Conservation (phyloP, 1,284 basidiomycete species). For the Thecaphora thlaspeos region DNA sequence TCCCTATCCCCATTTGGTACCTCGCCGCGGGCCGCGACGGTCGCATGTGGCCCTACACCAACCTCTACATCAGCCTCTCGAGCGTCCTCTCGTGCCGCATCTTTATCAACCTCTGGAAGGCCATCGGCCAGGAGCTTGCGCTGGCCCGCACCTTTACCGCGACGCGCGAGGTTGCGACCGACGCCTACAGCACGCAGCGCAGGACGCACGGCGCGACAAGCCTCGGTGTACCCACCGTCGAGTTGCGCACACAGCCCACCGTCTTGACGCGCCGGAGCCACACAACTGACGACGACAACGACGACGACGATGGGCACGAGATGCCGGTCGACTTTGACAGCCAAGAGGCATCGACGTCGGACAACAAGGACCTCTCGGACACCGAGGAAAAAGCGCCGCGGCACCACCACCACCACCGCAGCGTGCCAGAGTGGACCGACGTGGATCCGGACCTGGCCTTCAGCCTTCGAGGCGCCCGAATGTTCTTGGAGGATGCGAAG, state of each 20-base stretch:
- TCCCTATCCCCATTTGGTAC: slow-evolving; percentile 35
- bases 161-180: slow-evolving; percentile 15
- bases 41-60: slow-evolving; percentile 35
- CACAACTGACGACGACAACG: slow-evolving; percentile 8
- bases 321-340: neutral
- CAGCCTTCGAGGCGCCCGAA: slow-evolving; percentile 19
- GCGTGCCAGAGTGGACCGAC: slow-evolving; percentile 34
- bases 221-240: neutral
- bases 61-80: slow-evolving; percentile 30
- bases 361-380: neutral
- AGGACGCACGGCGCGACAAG: too few species aligned
- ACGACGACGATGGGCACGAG: neutral
- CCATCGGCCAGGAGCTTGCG: slow-evolving; percentile 31
- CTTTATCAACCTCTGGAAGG: slow-evolving; percentile 40
- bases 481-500: too few species aligned
- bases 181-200: slow-evolving; percentile 1
- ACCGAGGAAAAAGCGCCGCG: slow-evolving; percentile 3
- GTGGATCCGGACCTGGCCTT: slow-evolving; percentile 33
- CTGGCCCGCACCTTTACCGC: slow-evolving; percentile 28
- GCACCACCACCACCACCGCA: slow-evolving; percentile 5
- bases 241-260: neutral
- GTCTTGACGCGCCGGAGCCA: neutral
- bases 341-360: slow-evolving; percentile 2
- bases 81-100: slow-evolving; percentile 32
- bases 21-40: slow-evolving; percentile 21